Percentiles rank a stretch among this genome's conserved stretches.
Conservation (phyloP, 140 eudicot species). For the Erigeron philadelphicus region DNA sequence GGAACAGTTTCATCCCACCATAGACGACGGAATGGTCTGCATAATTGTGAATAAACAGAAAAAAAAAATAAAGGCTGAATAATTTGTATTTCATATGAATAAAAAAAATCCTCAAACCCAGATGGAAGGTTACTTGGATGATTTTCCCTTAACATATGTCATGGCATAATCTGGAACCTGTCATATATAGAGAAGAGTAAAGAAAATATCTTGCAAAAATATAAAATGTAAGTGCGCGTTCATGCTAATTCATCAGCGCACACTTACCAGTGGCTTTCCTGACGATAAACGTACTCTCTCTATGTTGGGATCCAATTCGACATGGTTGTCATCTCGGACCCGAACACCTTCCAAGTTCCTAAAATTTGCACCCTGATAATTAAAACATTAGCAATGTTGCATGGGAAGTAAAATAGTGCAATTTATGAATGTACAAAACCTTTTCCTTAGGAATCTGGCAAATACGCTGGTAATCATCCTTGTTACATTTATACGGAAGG, state of each 20-base stretch:
- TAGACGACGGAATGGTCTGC: conserved; percentile 79
- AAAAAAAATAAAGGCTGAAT: no score
- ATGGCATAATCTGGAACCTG: conserved; percentile 89
- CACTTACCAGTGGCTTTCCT: conserved; percentile 68
- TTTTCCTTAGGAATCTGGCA: conserved; percentile 60
- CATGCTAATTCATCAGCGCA: no score
- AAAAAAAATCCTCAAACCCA: neutral
- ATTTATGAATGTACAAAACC: conserved; percentile 32
- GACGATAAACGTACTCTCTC: conserved; percentile 42
- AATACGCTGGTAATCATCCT: conserved; percentile 60
- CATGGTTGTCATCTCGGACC: conserved; percentile 49
- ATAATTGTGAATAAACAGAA: neutral
- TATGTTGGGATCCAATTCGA: conserved; percentile 59
- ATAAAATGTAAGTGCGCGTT: no score
- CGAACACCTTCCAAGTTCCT: conserved; percentile 64
- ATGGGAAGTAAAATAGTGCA: neutral
- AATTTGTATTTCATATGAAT: no score
- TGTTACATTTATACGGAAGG: conserved; percentile 49
- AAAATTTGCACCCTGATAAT: conserved; percentile 72
- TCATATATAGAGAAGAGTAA: neutral
- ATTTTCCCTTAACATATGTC: conserved; percentile 50
- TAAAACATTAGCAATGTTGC: neutral
- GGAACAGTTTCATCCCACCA: conserved; percentile 96
- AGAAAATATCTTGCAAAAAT: neutral
- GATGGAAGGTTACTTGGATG: conserved; percentile 48